These are phyloP conservation scores for Amoeboaphelidium occidentale DNA, from an alignment of 371 early-diverging fungal species.

Conservation along the genomic window DNA sequence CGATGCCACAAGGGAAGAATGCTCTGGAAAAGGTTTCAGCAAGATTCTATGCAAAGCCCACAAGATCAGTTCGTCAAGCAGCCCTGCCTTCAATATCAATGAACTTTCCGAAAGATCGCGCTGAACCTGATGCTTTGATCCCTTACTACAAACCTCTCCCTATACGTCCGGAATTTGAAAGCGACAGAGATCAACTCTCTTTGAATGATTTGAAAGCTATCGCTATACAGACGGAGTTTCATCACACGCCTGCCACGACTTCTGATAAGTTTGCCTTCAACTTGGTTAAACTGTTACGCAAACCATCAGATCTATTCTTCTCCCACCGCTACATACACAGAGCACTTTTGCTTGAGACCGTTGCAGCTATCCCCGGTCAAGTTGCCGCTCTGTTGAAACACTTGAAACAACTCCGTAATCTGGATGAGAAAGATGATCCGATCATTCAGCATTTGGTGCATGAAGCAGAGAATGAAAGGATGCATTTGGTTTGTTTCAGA, in stretches of 20 bases:
- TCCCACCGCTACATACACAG: conserved; percentile 9
- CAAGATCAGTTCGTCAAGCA: background rate
- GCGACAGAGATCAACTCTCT: too few relatives aligned
- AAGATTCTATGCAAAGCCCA: background rate
- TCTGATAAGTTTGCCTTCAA: background rate
- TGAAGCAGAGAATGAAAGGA: conserved; percentile 16
- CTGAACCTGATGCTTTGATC: background rate
- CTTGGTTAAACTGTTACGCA: background rate
- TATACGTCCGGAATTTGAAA: too few relatives aligned
- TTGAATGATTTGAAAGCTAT: too few relatives aligned
- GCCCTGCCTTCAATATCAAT: background rate
- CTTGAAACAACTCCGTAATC: conserved; percentile 6
- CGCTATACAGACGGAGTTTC: background rate
- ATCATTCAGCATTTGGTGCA: conserved; percentile 8
- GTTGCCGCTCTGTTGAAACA: conserved; percentile 11
- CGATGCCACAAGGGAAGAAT: too few relatives aligned
- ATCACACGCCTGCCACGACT: background rate
- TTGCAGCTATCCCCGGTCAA: conserved; percentile 13
- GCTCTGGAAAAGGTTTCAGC: too few relatives aligned
- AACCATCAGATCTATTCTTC: conserved; percentile 8
- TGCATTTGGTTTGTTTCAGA: conserved; percentile 12
- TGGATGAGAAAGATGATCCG: conserved; percentile 6
- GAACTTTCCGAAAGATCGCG: background rate
- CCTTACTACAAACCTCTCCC: background rate
- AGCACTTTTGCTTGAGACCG: conserved; percentile 12